A percentile compares a stretch with the other conserved stretches of the same genome.
These are phyloP conservation scores for Bipolaris zeicola DNA, from an alignment of 2,329 filamentous ascomycete genomes.

Conservation along the genomic window DNA sequence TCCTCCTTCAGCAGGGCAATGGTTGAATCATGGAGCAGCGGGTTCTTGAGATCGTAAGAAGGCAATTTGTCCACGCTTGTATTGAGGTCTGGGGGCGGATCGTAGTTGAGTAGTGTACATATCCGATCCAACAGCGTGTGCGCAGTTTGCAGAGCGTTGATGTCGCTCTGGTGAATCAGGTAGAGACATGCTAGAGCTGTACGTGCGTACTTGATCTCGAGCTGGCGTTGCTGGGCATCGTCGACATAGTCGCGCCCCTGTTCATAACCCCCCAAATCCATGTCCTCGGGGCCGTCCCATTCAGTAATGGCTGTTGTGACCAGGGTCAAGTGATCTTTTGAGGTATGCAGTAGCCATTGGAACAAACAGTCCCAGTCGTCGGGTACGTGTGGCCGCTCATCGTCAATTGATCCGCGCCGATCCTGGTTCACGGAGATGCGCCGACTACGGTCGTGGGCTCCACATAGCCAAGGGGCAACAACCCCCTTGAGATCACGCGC, in stretches of 20 bases:
- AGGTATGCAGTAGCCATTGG: constrained; percentile 68
- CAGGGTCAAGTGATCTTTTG: constrained; percentile 65
- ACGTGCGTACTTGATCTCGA: constrained; percentile 70
- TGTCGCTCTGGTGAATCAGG: constrained; percentile 64
- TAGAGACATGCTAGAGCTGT: constrained; percentile 72
- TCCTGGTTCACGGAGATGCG: constrained; percentile 50
- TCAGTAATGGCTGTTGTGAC: constrained; percentile 68
- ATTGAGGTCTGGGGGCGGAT: constrained; percentile 58
- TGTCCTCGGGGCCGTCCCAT: constrained; percentile 75
- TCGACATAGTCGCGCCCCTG: constrained; percentile 60
- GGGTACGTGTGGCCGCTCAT: constrained; percentile 29
- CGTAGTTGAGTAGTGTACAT: constrained; percentile 64
- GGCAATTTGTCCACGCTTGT: constrained; percentile 52
- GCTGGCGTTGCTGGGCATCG: constrained; percentile 63
- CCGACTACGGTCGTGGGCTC: constrained; percentile 63
- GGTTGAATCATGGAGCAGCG: constrained; percentile 39
- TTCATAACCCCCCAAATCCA: constrained; percentile 68
- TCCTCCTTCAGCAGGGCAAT: constrained; percentile 49
- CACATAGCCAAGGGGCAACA: constrained; percentile 75
- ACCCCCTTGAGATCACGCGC: constrained; percentile 71
- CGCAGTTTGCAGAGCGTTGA: constrained; percentile 64
- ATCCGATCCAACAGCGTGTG: constrained; percentile 67
- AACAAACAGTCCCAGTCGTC: constrained; percentile 72
- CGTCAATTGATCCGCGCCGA: constrained; percentile 44
- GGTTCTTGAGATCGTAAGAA: constrained; percentile 46